These are phyloP conservation scores for Annulohypoxylon truncatum DNA, from an alignment of 2,329 filamentous ascomycete species.

Conservation along the genomic window DNA sequence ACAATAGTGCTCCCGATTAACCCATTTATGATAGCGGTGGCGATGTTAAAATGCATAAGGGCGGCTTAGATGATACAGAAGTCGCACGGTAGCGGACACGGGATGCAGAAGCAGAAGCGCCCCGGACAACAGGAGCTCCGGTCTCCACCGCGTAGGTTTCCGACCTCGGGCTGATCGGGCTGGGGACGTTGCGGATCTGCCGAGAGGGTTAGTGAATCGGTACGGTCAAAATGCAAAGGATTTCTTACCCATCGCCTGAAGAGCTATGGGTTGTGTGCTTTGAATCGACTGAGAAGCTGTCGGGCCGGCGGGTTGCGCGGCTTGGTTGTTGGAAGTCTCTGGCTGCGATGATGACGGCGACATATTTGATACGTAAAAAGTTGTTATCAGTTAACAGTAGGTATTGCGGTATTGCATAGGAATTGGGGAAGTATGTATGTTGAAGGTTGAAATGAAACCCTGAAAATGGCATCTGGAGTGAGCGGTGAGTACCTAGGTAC, in stretches of 20 bases:
- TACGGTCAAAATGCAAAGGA: background rate
- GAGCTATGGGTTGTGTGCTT: constrained; percentile 27
- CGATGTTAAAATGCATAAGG: background rate
- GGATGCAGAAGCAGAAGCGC: constrained; percentile 47
- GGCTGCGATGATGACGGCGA: constrained; percentile 28
- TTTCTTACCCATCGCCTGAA: constrained; percentile 35
- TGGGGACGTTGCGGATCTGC: constrained; percentile 35
- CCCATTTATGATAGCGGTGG: background rate
- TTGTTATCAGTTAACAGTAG: background rate
- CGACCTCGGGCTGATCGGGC: constrained; percentile 30
- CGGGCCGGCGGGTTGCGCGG: constrained; percentile 9
- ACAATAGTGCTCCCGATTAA: background rate
- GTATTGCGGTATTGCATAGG: background rate
- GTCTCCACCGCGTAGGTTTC: constrained; percentile 43
- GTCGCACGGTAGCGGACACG: constrained; percentile 46
- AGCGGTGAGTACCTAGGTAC: constrained; percentile 17
- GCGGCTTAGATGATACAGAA: constrained; percentile 44
- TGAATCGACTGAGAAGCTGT: constrained; percentile 23
- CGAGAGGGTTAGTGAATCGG: constrained; percentile 2
- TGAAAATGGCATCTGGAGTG: constrained; percentile 3
- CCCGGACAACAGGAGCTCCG: constrained; percentile 43
- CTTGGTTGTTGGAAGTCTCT: constrained; percentile 8
- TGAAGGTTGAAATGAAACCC: background rate
- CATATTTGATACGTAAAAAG: constrained; percentile 18
- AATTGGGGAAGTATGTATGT: background rate